Conservation (phyloP, 2,329 filamentous ascomycete genomes). For the Phyllosticta citriasiana region DNA sequence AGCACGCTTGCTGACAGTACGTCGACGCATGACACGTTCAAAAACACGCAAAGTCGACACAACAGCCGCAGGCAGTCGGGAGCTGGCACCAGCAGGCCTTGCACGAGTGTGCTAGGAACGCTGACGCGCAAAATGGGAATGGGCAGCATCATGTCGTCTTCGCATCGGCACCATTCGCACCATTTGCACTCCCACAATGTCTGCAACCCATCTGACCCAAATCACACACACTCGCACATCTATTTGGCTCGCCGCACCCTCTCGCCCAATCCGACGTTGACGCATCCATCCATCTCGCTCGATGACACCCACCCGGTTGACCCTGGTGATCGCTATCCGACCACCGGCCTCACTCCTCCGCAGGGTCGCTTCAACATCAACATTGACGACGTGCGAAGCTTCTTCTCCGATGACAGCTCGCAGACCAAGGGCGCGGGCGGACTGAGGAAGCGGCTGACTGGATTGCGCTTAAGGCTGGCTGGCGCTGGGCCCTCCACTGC, state of each 20-base stretch:
- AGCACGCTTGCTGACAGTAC: neutral
- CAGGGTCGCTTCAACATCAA: slow-evolving; percentile 27
- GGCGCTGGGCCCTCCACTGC: neutral
- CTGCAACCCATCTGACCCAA: slow-evolving; percentile 13
- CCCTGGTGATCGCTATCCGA: slow-evolving; percentile 39
- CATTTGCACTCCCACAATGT: neutral
- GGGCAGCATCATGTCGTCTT: neutral
- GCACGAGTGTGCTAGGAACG: slow-evolving; percentile 11
- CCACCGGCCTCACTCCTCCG: slow-evolving; percentile 35
- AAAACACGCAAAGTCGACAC: slow-evolving; percentile 4
- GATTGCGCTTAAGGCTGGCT: slow-evolving; percentile 16
- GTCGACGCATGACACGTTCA: slow-evolving; percentile 11
- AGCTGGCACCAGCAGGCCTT: neutral
- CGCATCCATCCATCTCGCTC: neutral
- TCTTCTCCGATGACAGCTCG: slow-evolving; percentile 32
- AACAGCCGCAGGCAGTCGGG: slow-evolving; percentile 6
- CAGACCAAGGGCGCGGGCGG: slow-evolving; percentile 13
- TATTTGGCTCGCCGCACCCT: slow-evolving; percentile 24
- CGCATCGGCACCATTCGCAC: neutral
- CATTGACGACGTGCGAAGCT: slow-evolving; percentile 30
- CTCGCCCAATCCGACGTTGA: neutral
- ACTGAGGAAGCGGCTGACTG: slow-evolving; percentile 27
- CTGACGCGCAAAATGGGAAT: slow-evolving; percentile 12
- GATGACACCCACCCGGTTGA: slow-evolving; percentile 3
- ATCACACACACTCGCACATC: slow-evolving; percentile 40